Evolutionary conservation across 129 eudicot genomes (phyloP).

Genomic region (Lactuca saligna): DNA sequence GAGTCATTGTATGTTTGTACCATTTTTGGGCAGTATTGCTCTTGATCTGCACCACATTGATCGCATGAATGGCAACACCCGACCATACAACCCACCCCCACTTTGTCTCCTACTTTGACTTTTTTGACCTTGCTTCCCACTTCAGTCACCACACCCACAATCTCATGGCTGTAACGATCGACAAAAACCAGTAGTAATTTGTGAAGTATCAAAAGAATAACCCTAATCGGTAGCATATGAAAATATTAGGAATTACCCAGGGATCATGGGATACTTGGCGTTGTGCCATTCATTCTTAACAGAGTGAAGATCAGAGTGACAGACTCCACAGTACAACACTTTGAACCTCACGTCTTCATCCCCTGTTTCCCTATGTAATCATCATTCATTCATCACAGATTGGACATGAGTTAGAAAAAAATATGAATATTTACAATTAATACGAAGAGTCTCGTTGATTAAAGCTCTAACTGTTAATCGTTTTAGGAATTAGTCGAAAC

Average conservation of each 20-base stretch:
- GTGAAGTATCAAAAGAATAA: not conserved
- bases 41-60: slow-evolving; percentile 42
- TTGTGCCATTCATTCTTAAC: slow-evolving; percentile 58
- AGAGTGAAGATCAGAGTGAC: slow-evolving; percentile 73
- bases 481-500: too few relatives aligned
- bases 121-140: slow-evolving; percentile 54
- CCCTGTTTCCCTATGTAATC: slow-evolving; percentile 53
- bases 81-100: slow-evolving; percentile 60
- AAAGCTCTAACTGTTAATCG: too few relatives aligned
- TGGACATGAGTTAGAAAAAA: not conserved
- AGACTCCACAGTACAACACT: slow-evolving; percentile 53
- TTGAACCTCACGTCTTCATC: slow-evolving; percentile 68
- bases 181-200: not conserved
- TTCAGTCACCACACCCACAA: slow-evolving; percentile 55
- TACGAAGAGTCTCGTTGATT: too few relatives aligned
- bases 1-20: slow-evolving; percentile 39
- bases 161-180: slow-evolving; percentile 48
- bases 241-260: too few relatives aligned
- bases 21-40: slow-evolving; percentile 45
- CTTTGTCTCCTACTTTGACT: slow-evolving; percentile 55
- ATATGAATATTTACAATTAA: too few relatives aligned
- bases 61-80: slow-evolving; percentile 53
- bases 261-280: slow-evolving; percentile 56
- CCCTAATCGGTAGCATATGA: not conserved
- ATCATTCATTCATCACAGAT: not conserved